Evolutionary conservation across 768 basidiomycete species (phyloP).

Genomic region (Trametes sanguinea): DNA sequence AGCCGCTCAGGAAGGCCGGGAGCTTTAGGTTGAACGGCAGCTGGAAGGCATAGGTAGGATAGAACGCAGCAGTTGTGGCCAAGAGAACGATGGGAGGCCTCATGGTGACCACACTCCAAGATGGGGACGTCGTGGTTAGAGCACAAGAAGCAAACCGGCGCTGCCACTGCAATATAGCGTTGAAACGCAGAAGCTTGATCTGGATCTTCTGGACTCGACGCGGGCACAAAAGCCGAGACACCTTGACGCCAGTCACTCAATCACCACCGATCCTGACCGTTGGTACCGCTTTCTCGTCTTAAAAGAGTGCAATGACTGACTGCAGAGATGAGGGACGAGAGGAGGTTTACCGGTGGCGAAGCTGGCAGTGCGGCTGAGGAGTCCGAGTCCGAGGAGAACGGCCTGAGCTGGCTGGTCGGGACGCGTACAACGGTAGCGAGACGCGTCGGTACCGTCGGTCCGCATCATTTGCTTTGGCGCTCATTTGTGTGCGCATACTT

Average conservation of each 20-base stretch:
- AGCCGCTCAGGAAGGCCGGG: constrained; percentile 16
- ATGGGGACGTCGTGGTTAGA: not conserved
- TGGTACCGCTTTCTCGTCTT: too few relatives aligned
- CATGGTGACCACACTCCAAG: constrained; percentile 3
- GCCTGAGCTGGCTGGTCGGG: too few relatives aligned
- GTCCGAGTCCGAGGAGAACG: too few relatives aligned
- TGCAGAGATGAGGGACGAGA: too few relatives aligned
- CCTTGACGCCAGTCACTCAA: not conserved
- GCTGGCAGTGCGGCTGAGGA: too few relatives aligned
- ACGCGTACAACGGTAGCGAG: too few relatives aligned
- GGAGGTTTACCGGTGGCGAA: too few relatives aligned
- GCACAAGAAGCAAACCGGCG: not conserved
- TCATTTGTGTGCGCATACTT: too few relatives aligned
- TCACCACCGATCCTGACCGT: too few relatives aligned
- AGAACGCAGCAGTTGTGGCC: constrained; percentile 9
- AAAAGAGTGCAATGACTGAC: too few relatives aligned
- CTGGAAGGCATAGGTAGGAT: constrained; percentile 22
- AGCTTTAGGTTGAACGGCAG: constrained; percentile 23
- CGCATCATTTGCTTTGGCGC: too few relatives aligned
- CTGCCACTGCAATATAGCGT: not conserved
- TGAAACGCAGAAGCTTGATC: not conserved
- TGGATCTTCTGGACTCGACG: not conserved
- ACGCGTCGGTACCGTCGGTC: too few relatives aligned
- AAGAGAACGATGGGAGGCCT: constrained; percentile 11
- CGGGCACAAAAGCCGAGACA: not conserved